Percentiles rank a stretch among this genome's conserved stretches.
phyloP scores from a whole-genome alignment of 148 eudicot species.

The Tetragonia tetragonoides region DNA sequence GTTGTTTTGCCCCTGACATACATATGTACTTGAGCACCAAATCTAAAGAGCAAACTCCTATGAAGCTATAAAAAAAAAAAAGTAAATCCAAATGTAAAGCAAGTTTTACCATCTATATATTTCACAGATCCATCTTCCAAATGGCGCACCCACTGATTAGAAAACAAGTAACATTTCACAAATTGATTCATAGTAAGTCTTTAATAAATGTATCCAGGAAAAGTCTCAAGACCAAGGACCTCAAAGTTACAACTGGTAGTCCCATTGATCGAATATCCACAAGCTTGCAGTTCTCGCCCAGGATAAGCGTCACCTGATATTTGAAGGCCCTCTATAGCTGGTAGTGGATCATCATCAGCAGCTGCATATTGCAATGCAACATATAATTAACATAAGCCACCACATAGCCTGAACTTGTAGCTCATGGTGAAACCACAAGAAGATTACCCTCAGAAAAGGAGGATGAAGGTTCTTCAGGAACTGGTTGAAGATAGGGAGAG shows the following conservation, averaged over 20 bases:
- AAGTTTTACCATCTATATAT: conserved; percentile 72
- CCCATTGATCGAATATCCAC: conserved; percentile 81
- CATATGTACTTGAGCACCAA: conserved; percentile 17
- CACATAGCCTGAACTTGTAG: conserved; percentile 9
- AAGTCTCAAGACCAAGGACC: conserved; percentile 42
- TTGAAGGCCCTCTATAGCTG: conserved; percentile 81
- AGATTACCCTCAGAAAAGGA: conserved; percentile 82
- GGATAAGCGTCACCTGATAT: conserved; percentile 94
- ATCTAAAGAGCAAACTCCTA: not conserved
- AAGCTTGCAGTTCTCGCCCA: conserved; percentile 73
- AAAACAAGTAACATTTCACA: conserved; percentile 18
- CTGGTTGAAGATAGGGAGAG: conserved; percentile 71
- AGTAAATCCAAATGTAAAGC: conserved; percentile 1
- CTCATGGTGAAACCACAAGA: conserved; percentile 11
- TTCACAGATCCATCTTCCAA: conserved; percentile 93
- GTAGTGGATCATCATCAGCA: conserved; percentile 87
- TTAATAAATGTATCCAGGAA: not conserved
- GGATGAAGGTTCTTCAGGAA: conserved; percentile 85
- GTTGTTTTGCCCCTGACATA: conserved; percentile 85
- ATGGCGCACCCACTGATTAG: conserved; percentile 84
- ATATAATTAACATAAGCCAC: conserved; percentile 17
- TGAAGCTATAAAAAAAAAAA: not conserved
- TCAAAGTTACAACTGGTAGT: conserved; percentile 95
- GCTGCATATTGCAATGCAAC: conserved; percentile 39
- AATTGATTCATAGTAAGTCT: conserved; percentile 9